Conservation (phyloP, 2,329 filamentous ascomycete genomes). For the Colletotrichum chrysophilum region DNA sequence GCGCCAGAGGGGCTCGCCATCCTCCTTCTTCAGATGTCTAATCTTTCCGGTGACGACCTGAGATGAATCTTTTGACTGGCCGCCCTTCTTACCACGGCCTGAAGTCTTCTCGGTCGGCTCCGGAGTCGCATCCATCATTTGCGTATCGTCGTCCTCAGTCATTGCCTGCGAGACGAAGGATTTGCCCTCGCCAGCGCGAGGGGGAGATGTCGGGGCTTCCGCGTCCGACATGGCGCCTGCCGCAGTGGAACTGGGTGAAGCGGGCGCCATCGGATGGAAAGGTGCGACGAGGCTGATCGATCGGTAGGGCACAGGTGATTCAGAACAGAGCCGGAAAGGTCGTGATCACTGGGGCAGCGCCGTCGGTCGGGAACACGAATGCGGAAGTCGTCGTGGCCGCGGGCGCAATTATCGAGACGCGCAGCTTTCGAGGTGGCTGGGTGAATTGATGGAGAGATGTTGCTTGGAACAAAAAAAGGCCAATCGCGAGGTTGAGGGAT, state of each 20-base stretch:
- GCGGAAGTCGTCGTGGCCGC: neutral
- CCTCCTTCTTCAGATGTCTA: slow-evolving; percentile 84
- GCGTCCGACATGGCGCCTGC: slow-evolving; percentile 48
- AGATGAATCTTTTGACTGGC: slow-evolving; percentile 38
- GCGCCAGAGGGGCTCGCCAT: slow-evolving; percentile 86
- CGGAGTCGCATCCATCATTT: slow-evolving; percentile 46
- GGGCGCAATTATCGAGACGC: slow-evolving; percentile 2
- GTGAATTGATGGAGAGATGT: neutral
- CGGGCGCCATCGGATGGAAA: slow-evolving; percentile 36
- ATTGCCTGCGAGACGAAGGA: slow-evolving; percentile 50
- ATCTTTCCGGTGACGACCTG: slow-evolving; percentile 69
- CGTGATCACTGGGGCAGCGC: slow-evolving; percentile 3
- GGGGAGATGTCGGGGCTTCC: slow-evolving; percentile 52
- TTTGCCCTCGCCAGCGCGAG: slow-evolving; percentile 41
- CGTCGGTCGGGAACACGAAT: slow-evolving; percentile 1
- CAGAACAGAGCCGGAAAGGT: neutral
- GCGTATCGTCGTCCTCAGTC: slow-evolving; percentile 49
- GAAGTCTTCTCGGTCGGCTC: slow-evolving; percentile 45
- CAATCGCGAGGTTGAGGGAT: neutral
- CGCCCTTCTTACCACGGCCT: slow-evolving; percentile 38
- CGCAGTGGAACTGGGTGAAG: slow-evolving; percentile 40
- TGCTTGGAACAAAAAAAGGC: neutral
- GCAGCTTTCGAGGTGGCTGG: neutral
- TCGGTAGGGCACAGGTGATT: neutral
- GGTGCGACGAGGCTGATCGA: slow-evolving; percentile 1